phyloP scores from a whole-genome alignment of 1,284 basidiomycete genomes.

The Rhodotorula sp. region DNA sequence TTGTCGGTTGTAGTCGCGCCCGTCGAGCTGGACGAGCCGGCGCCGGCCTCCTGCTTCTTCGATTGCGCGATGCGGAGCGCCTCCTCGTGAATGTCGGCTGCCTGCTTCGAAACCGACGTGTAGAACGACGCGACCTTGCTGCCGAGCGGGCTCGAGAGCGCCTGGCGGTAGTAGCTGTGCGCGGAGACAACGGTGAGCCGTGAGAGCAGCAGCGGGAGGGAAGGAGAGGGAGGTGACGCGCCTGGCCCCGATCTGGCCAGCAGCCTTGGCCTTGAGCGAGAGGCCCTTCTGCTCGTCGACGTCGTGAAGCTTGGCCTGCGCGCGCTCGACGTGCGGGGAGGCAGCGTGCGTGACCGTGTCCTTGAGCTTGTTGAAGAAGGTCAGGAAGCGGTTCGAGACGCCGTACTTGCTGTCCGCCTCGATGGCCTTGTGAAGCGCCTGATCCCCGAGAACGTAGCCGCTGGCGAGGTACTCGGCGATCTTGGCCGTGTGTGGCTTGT shows the following conservation, averaged over 20 bases:
- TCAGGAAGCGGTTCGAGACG: constrained; percentile 79
- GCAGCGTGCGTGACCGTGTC: constrained; percentile 61
- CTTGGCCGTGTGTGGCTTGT: constrained; percentile 80
- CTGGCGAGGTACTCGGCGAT: constrained; percentile 86
- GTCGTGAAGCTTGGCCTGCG: constrained; percentile 66
- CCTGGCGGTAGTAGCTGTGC: constrained; percentile 69
- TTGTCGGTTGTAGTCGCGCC: not conserved
- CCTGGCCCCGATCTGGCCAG: constrained; percentile 23
- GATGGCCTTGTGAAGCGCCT: constrained; percentile 78
- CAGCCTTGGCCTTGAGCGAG: constrained; percentile 67
- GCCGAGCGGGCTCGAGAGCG: constrained; percentile 72
- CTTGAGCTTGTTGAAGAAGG: constrained; percentile 73
- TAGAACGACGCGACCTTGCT: constrained; percentile 74
- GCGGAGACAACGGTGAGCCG: too few species aligned
- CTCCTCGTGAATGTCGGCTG: constrained; percentile 83
- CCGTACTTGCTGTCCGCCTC: constrained; percentile 82
- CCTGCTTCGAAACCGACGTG: constrained; percentile 75
- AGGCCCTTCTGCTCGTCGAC: constrained; percentile 80
- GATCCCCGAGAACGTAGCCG: constrained; percentile 79
- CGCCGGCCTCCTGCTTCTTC: not conserved
- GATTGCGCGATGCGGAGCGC: constrained; percentile 61
- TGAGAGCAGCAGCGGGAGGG: too few species aligned
- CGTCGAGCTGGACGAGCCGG: not conserved
- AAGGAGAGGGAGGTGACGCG: too few species aligned
- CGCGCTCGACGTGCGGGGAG: constrained; percentile 63